Base-by-base conservation (phyloP, 148 eudicot species). In the Cornus kousa region DNA sequence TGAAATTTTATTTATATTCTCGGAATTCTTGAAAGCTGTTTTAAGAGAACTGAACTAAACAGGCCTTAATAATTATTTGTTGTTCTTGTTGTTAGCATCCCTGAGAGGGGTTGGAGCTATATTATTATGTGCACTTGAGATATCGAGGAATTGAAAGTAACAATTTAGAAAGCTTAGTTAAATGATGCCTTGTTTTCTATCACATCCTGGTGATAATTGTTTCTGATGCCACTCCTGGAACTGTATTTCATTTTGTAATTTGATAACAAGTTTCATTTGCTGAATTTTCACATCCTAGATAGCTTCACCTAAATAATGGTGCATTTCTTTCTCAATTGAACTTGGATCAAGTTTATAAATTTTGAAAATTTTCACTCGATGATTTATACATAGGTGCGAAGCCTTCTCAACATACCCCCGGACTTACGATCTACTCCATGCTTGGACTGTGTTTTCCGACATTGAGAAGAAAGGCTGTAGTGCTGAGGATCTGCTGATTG, bases 321-420 rank as follows among this genome's bases (percentile, higher is more conserved):
- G 10, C 5, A 46, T n/a, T 78, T 55, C 24, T n/a, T 43, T 12
- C 24, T 53, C 59, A 33, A 24, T 17, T 59, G 24, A 62, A 43
- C 72, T 62, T 7, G 5, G 17, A 17, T 37, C 24, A 12, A 79
- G 23, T 32, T 62, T 48, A 68, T 68, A 17, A 66, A 69, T 78
- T 70, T 60, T 76, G 22, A 74, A 2, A 11, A 24, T 17, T 23
- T 72, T 60, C 28, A 32, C 46, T 39, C 37, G 60, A 20, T 53
- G 31, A 80, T 64, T 46, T 71, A 13, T 43, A 31, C 72, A 37
- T 74, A 96, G 99, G 99, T 96, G 99, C 83, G 99, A 96, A 81
- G 92, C 98, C 73, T 96, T 83, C 94, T 96, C 99, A 59, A 96
- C 99, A 16, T 96, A 96, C 79, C 99, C 99, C 46, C 89, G 99